These are phyloP conservation scores for Physaria fendleri DNA, from an alignment of 345 rosid genomes.

Conservation along the genomic window DNA sequence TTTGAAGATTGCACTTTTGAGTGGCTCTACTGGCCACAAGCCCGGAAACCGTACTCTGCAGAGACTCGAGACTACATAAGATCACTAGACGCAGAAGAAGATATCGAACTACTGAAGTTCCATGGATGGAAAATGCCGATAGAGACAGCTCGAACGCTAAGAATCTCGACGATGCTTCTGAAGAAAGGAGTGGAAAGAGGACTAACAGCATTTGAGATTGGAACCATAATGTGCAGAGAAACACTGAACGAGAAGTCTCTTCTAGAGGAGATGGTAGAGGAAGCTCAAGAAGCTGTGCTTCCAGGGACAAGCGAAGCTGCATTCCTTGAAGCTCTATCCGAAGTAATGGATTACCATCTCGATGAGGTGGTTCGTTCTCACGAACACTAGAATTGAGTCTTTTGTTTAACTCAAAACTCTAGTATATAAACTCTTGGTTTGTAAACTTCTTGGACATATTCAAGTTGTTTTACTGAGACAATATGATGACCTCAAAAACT, in stretches of 20 bases:
- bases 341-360: slow-evolving; percentile 28
- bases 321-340: slow-evolving; percentile 22
- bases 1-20: slow-evolving; percentile 93
- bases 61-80: slow-evolving; percentile 53
- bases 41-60: slow-evolving; percentile 51
- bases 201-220: slow-evolving; percentile 63
- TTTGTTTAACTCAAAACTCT: slow-evolving; percentile 10
- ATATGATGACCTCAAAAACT: too few relatives aligned
- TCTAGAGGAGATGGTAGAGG: slow-evolving; percentile 29
- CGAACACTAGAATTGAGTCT: slow-evolving; percentile 28
- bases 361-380: slow-evolving; percentile 19
- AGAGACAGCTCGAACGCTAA: slow-evolving; percentile 47
- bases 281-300: slow-evolving; percentile 30
- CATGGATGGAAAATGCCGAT: slow-evolving; percentile 72
- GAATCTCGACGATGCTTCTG: slow-evolving; percentile 75
- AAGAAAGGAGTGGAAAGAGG: slow-evolving; percentile 79
- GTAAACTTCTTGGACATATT: slow-evolving; percentile 26
- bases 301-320: slow-evolving; percentile 29
- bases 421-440: slow-evolving; percentile 22
- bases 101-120: slow-evolving; percentile 51
- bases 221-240: slow-evolving; percentile 77
- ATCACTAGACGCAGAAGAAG: slow-evolving; percentile 61
- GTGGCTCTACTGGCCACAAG: slow-evolving; percentile 94
- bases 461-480: too few relatives aligned
- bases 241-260: slow-evolving; percentile 49